Base-by-base conservation (phyloP, 2,329 filamentous ascomycete genomes). In the Samsoniella hepiali region DNA sequence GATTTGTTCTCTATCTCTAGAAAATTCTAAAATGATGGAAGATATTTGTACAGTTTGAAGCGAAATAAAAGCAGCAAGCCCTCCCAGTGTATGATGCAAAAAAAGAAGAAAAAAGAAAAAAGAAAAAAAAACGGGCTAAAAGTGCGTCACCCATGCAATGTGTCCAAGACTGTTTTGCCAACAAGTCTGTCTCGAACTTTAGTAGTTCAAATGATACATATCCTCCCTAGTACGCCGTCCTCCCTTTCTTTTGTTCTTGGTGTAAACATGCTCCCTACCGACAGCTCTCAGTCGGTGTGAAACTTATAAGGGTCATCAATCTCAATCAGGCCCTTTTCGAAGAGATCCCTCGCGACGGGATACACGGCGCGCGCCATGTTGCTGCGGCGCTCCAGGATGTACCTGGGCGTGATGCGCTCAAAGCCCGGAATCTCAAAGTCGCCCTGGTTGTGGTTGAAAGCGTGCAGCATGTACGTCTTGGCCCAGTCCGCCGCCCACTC, bases 341-440 rank as follows among this genome's bases (percentile, higher is more conserved):
- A 68, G 63, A 69, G 65, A 15, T 65, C 53, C 27, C 59, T 64
- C 1, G 63, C 67, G 3, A 68, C 45, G 2, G 64, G 66, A 29
- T 69, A 69, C 15, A 66, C 59, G 8, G 67, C 67, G 2, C 60
- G 50, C 2, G 67, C 67, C 42, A 66, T 68, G 34, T 68, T 68
- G 17, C 68, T 69, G 47, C 49, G 44, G 38, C 67, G 57, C 42
- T 63, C 59, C 38, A 68, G 56, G n/a, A 68, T 63, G 44, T 68
- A 69, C 1, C 56, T 57, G 3, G 67, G 67, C 3, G 67, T 62
- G 11, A 68, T 64, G 42, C 45, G 36, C 3, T 57, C 40, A 38
- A 65, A 63, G 7, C 62, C 56, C 8, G 44, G 49, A 36, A 59
- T 49, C 32, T 54, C 15, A 29, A 51, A 32, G 5, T 56, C 34